These are phyloP conservation scores for Polyplosphaeria fusca DNA, from an alignment of 495 filamentous ascomycete genomes.

Conservation along the genomic window DNA sequence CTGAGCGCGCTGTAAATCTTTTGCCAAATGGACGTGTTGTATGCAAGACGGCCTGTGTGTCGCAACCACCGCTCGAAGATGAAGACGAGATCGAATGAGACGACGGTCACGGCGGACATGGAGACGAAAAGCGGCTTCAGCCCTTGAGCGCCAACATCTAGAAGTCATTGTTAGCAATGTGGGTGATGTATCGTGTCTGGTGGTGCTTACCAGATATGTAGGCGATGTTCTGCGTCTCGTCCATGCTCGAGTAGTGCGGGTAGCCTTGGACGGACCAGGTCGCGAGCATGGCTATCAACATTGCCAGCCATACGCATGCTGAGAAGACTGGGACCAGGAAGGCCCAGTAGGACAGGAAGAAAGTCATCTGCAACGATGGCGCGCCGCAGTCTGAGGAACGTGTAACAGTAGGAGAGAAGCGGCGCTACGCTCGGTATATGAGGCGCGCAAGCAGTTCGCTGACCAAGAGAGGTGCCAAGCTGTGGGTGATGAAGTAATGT, in stretches of 20 bases:
- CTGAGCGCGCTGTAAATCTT: conserved; percentile 65
- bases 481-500: too few species aligned
- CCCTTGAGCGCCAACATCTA: conserved; percentile 67
- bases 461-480: too few species aligned
- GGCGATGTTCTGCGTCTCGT: conserved; percentile 63
- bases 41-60: conserved; percentile 67
- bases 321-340: conserved; percentile 82
- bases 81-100: conserved; percentile 82
- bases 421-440: too few species aligned
- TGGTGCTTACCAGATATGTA: conserved; percentile 47
- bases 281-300: conserved; percentile 66
- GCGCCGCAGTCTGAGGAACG: too few species aligned
- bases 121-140: conserved; percentile 87
- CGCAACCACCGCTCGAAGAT: conserved; percentile 77
- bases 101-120: conserved; percentile 71
- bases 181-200: conserved; percentile 13
- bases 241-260: conserved; percentile 66
- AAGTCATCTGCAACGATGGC: too few species aligned
- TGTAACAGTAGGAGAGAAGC: too few species aligned
- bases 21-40: conserved; percentile 64
- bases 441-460: too few species aligned
- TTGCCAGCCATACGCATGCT: conserved; percentile 76
- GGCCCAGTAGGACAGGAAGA: background rate
- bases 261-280: conserved; percentile 63
- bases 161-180: background rate